Evolutionary conservation across 2,329 filamentous ascomycete species (phyloP).

Genomic region (Elsinoe perseae): DNA sequence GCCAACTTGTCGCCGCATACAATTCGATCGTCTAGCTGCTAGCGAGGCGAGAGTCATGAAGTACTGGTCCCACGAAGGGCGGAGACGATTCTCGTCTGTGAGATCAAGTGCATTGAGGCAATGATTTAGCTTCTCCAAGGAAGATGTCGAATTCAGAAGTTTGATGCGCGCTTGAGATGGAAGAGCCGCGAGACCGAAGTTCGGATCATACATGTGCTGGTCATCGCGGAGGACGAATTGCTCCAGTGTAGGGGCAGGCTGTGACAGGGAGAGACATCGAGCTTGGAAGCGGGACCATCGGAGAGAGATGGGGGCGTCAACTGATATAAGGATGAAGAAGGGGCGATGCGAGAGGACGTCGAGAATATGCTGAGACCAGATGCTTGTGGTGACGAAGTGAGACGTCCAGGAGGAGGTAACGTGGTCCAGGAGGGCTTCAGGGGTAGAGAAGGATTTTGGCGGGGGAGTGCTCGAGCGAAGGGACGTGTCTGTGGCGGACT

Average conservation of each 20-base stretch:
- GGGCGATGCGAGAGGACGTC: slow-evolving; percentile 71
- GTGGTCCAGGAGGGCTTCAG: slow-evolving; percentile 68
- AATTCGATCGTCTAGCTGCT: slow-evolving; percentile 84
- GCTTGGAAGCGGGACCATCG: slow-evolving; percentile 72
- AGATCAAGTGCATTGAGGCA: slow-evolving; percentile 70
- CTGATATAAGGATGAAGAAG: slow-evolving; percentile 86
- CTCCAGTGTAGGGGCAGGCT: slow-evolving; percentile 47
- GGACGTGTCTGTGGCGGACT: slow-evolving; percentile 34
- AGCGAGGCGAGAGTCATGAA: slow-evolving; percentile 96
- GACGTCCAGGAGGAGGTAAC: slow-evolving; percentile 78
- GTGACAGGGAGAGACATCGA: slow-evolving; percentile 42
- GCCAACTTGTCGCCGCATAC: slow-evolving; percentile 95
- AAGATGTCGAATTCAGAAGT: slow-evolving; percentile 74
- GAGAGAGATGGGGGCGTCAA: slow-evolving; percentile 79
- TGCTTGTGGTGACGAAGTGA: slow-evolving; percentile 78
- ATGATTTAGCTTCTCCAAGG: slow-evolving; percentile 61
- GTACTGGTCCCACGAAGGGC: slow-evolving; percentile 92
- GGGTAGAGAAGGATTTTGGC: slow-evolving; percentile 48
- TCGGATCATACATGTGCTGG: slow-evolving; percentile 59
- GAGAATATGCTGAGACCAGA: slow-evolving; percentile 63
- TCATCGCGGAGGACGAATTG: slow-evolving; percentile 61
- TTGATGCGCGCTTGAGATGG: slow-evolving; percentile 76
- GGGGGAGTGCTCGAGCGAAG: slow-evolving; percentile 22
- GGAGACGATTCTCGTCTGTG: slow-evolving; percentile 66
- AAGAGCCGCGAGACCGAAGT: slow-evolving; percentile 61